Percentiles rank a stretch among this genome's conserved stretches.
These are phyloP conservation scores for Salix arbutifolia DNA, from an alignment of 345 rosid genomes.

Conservation along the genomic window DNA sequence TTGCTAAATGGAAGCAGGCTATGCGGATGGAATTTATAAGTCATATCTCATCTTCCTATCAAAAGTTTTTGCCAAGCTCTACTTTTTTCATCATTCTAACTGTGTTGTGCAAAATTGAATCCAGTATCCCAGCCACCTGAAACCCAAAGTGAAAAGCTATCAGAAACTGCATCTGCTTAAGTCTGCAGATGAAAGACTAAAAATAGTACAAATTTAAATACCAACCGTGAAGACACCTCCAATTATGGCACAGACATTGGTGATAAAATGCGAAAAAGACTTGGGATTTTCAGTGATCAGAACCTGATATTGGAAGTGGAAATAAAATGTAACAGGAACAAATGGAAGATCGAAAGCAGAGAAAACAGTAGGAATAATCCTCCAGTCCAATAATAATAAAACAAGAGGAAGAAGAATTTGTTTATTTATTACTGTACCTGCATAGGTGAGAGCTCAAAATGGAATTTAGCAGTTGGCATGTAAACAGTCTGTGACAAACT, in stretches of 20 bases:
- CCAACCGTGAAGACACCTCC: constrained; percentile 99
- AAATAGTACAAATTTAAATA: constrained; percentile 3
- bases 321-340: not conserved
- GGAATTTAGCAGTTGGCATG: constrained; percentile 83
- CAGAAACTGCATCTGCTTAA: not conserved
- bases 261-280: constrained; percentile 90
- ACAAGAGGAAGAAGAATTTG: not conserved
- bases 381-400: not conserved
- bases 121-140: constrained; percentile 97
- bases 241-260: constrained; percentile 90
- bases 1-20: not conserved
- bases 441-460: constrained; percentile 97
- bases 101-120: constrained; percentile 76
- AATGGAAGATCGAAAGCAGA: not conserved
- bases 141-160: constrained; percentile 4
- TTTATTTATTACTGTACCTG: constrained; percentile 48
- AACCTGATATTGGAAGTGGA: constrained; percentile 45
- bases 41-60: constrained; percentile 27
- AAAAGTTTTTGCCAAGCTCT: constrained; percentile 88
- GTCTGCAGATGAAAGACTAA: not conserved
- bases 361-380: not conserved
- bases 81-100: constrained; percentile 81
- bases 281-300: constrained; percentile 68
- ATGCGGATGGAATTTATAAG: constrained; percentile 9
- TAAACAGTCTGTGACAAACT: constrained; percentile 66